Evolutionary conservation across 768 basidiomycete species (phyloP).

Genomic region (Suillus subaureus): DNA sequence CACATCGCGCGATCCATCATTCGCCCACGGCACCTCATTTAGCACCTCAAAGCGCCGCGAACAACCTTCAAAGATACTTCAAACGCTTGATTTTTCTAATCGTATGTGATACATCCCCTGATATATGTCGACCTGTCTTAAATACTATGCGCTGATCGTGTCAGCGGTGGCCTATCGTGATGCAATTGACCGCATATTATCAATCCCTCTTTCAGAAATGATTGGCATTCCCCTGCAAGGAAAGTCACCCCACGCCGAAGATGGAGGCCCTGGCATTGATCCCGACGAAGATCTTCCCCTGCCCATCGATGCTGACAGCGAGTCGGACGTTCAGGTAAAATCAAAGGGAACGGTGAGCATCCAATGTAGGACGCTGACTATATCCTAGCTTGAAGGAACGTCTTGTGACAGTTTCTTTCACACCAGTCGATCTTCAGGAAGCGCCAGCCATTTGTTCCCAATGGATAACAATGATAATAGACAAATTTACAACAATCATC

Average conservation of each 20-base stretch:
- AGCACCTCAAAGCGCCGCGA: slow-evolving; percentile 12
- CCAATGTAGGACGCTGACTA: not conserved
- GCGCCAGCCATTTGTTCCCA: not conserved
- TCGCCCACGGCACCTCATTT: slow-evolving; percentile 1
- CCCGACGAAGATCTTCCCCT: not conserved
- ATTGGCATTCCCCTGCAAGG: not conserved
- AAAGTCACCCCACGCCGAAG: not conserved
- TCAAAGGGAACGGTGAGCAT: not conserved
- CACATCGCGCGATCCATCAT: slow-evolving; percentile 10
- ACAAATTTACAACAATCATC: not conserved
- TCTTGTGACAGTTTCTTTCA: not conserved
- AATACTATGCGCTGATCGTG: slow-evolving; percentile 7
- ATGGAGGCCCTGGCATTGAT: not conserved
- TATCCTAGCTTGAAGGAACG: not conserved
- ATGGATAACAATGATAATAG: not conserved
- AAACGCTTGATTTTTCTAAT: slow-evolving; percentile 27
- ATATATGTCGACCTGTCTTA: not conserved
- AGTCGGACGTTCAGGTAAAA: slow-evolving; percentile 11
- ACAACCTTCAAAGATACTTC: slow-evolving; percentile 27
- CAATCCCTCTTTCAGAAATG: slow-evolving; percentile 5
- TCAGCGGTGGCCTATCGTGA: slow-evolving; percentile 31
- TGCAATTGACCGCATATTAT: slow-evolving; percentile 29
- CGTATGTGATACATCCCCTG: slow-evolving; percentile 23
- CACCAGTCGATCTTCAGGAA: not conserved
- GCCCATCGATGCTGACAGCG: not conserved